A percentile compares a stretch with the other conserved stretches of the same genome.
phyloP scores from a whole-genome alignment of 2,329 filamentous ascomycete species.

The Ceratocystis cubensis region DNA sequence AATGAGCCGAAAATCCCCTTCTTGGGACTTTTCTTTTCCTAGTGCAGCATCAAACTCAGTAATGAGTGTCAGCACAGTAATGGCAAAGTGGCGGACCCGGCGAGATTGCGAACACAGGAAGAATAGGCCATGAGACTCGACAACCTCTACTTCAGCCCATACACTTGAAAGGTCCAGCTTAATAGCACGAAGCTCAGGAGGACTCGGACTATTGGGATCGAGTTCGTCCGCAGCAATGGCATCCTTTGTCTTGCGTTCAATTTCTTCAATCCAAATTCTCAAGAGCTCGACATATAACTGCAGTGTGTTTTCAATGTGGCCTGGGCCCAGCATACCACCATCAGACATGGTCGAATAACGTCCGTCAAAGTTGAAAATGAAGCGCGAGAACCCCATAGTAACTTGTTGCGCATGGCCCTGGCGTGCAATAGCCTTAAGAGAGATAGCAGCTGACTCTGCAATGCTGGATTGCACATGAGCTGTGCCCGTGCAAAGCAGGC shows the following conservation, averaged over 20 bases:
- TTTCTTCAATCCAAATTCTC: conserved; percentile 96
- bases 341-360: conserved; percentile 97
- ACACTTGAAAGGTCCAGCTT: conserved; percentile 78
- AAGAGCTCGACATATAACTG: conserved; percentile 86
- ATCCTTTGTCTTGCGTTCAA: conserved; percentile 71
- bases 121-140: conserved; percentile 92
- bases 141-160: conserved; percentile 88
- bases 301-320: conserved; percentile 88
- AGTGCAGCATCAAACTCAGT: conserved; percentile 87
- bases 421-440: conserved; percentile 84
- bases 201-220: conserved; percentile 24
- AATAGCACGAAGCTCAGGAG: conserved; percentile 55
- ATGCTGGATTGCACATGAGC: conserved; percentile 91
- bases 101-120: conserved; percentile 94
- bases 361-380: conserved; percentile 98
- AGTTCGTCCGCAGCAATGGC: conserved; percentile 48
- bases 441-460: conserved; percentile 80
- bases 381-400: conserved; percentile 88
- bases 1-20: conserved; percentile 62
- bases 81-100: conserved; percentile 75
- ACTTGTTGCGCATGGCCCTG: conserved; percentile 91
- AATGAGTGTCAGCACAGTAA: conserved; percentile 82
- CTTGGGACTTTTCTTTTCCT: conserved; percentile 41
- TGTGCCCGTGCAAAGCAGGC: conserved; percentile 88
- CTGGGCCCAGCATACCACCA: conserved; percentile 85